Evolutionary conservation across 306 rosid genomes (phyloP).

Genomic region (Carpinus viminea): DNA sequence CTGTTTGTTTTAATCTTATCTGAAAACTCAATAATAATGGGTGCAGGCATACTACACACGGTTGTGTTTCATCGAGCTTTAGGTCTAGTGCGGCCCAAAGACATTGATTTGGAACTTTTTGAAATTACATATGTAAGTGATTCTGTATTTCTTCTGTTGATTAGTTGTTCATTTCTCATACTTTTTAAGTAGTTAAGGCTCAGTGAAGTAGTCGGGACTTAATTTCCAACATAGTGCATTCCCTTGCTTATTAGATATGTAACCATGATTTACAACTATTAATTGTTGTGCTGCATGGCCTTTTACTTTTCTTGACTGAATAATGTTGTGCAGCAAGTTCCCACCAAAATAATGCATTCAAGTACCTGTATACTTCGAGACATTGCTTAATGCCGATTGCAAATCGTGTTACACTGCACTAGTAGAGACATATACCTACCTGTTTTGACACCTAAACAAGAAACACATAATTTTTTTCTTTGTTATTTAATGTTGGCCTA

Average conservation of each 20-base stretch:
- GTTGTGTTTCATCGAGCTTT: conserved; percentile 91
- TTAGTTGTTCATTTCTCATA: background rate
- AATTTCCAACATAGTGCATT: background rate
- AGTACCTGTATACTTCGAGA: background rate
- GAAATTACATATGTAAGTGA: conserved; percentile 86
- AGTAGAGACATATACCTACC: background rate
- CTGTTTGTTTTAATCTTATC: background rate
- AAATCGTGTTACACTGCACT: background rate
- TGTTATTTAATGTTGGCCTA: background rate
- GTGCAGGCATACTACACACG: conserved; percentile 90
- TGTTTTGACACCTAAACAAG: background rate
- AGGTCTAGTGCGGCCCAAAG: conserved; percentile 97
- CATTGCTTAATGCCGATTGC: background rate
- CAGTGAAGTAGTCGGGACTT: background rate
- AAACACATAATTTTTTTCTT: background rate
- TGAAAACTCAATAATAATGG: background rate
- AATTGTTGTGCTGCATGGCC: background rate
- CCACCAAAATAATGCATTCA: background rate
- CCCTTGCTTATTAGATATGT: background rate
- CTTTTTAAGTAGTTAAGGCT: background rate
- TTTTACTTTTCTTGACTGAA: background rate
- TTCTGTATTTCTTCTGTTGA: background rate
- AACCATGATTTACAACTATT: background rate
- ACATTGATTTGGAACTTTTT: conserved; percentile 84
- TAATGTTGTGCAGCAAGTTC: background rate